Conservation (phyloP, 2,329 filamentous ascomycete species). For the Clonostachys chloroleuca region DNA sequence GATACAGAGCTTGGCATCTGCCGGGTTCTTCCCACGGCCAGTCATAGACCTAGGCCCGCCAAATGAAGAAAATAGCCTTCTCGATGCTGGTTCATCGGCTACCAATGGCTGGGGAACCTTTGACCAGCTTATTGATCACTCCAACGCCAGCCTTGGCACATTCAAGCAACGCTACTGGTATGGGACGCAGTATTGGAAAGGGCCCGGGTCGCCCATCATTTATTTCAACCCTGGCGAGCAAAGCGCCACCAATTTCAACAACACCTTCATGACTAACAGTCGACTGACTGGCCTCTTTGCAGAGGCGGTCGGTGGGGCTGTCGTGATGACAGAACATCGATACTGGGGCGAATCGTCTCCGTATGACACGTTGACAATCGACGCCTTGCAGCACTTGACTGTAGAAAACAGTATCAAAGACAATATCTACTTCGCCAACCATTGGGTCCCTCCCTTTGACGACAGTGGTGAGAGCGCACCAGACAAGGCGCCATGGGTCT, state of each 20-base stretch:
- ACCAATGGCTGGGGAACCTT: conserved; percentile 22
- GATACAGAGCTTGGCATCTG: no score
- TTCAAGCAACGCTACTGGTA: conserved; percentile 79
- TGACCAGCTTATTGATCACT: conserved; percentile 55
- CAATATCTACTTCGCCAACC: conserved; percentile 68
- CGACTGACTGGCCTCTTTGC: conserved; percentile 63
- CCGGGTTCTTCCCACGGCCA: no score
- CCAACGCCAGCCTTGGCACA: conserved; percentile 46
- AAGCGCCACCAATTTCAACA: conserved; percentile 40
- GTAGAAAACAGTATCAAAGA: conserved; percentile 77
- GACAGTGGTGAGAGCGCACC: conserved; percentile 58
- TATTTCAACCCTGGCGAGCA: conserved; percentile 65
- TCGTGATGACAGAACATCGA: conserved; percentile 75
- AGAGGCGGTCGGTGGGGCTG: conserved; percentile 63
- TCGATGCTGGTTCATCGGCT: no score
- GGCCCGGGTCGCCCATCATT: conserved; percentile 73
- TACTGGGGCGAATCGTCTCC: conserved; percentile 78
- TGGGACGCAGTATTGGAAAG: conserved; percentile 66
- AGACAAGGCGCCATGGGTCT: conserved; percentile 62
- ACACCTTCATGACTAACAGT: conserved; percentile 65
- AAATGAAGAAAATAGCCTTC: no score
- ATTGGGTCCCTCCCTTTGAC: conserved; percentile 65
- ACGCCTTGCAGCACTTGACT: conserved; percentile 70
- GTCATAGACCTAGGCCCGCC: no score
- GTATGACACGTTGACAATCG: conserved; percentile 53